phyloP scores from a whole-genome alignment of 139 green algal genomes.

The Closterium sp. region DNA sequence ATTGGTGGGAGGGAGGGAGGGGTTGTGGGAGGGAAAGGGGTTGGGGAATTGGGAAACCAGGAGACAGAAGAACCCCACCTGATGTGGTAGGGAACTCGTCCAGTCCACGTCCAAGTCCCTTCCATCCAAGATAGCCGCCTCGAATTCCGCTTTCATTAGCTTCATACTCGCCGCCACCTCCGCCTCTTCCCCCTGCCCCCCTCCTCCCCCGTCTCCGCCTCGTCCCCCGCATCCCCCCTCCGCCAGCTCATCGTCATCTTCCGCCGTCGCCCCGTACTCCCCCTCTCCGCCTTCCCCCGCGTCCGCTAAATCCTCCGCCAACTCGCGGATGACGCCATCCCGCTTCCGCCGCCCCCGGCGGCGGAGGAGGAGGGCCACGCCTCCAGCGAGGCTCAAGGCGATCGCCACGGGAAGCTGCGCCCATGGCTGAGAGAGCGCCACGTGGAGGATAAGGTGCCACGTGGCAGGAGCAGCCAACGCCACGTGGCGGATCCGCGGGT shows the following conservation, averaged over 20 bases:
- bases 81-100: neutral
- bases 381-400: neutral
- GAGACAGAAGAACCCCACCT: neutral
- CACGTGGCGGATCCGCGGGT: neutral
- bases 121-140: neutral
- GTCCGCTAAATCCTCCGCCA: neutral
- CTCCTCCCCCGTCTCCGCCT: neutral
- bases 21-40: no score
- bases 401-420: neutral
- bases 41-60: no score
- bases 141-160: neutral
- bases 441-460: neutral
- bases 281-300: neutral
- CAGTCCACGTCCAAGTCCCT: neutral
- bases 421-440: neutral
- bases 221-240: neutral
- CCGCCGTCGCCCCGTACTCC: neutral
- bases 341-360: neutral
- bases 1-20: no score
- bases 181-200: neutral
- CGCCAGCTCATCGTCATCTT: neutral
- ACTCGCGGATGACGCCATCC: neutral
- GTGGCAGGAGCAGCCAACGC: neutral
- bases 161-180: neutral
- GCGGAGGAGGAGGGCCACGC: neutral